Evolutionary conservation across 495 filamentous ascomycete species (phyloP).

Genomic region (Penicilliopsis zonata): DNA sequence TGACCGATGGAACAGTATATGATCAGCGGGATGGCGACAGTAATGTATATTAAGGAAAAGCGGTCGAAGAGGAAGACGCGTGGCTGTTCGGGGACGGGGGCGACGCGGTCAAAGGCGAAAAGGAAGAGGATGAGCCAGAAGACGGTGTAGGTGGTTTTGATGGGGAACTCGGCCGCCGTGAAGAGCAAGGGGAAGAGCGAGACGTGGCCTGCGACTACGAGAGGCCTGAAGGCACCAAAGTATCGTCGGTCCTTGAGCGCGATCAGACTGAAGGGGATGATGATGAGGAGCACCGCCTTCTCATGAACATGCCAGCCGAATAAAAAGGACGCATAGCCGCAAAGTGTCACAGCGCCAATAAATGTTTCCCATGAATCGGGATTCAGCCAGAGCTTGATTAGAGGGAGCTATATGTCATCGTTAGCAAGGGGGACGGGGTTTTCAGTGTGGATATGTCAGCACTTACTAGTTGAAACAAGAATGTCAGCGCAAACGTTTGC

Average conservation of each 20-base stretch:
- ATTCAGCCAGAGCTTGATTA: constrained; percentile 68
- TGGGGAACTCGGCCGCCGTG: constrained; percentile 79
- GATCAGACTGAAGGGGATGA: constrained; percentile 91
- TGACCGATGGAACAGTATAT: constrained; percentile 80
- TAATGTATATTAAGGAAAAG: constrained; percentile 79
- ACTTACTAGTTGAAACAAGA: constrained; percentile 67
- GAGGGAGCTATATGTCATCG: constrained; percentile 40
- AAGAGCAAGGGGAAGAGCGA: constrained; percentile 91
- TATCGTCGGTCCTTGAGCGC: constrained; percentile 87
- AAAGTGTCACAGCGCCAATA: constrained; percentile 82
- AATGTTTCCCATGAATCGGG: constrained; percentile 85
- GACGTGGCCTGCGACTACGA: constrained; percentile 88
- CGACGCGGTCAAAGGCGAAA: constrained; percentile 71
- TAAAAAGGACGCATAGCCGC: constrained; percentile 90
- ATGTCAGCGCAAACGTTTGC: constrained; percentile 68
- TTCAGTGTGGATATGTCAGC: neutral
- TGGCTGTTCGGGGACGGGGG: constrained; percentile 62
- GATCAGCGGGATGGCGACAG: constrained; percentile 77
- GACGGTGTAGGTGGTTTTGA: constrained; percentile 90
- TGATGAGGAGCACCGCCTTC: constrained; percentile 87
- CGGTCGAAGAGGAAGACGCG: constrained; percentile 83
- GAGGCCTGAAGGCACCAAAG: constrained; percentile 80
- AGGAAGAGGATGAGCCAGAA: constrained; percentile 83
- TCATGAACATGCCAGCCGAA: constrained; percentile 99
- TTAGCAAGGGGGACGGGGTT: neutral